Evolutionary conservation across 1,139 yeast genomes (phyloP).

Genomic region (Geotrichum fermentans): DNA sequence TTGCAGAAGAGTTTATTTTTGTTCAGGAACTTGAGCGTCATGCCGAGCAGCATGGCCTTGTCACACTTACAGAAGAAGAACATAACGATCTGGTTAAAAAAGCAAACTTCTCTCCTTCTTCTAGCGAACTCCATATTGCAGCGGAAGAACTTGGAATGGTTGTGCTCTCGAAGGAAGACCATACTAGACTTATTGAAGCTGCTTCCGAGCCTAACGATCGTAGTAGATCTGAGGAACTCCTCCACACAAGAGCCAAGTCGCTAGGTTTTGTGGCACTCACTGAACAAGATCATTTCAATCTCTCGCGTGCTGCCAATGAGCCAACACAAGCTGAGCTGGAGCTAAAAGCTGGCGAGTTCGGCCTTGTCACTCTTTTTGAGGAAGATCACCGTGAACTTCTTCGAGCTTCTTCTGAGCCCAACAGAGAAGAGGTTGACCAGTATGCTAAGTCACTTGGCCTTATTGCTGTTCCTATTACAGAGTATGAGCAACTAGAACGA

Average conservation of each 20-base stretch:
- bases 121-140: constrained; percentile 3
- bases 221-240: constrained; percentile 7
- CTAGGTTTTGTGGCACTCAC: constrained; percentile 13
- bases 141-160: constrained; percentile 17
- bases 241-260: constrained; percentile 16
- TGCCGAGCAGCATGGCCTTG: constrained; percentile 48
- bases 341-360: constrained; percentile 24
- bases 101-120: constrained; percentile 3
- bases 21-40: constrained; percentile 44
- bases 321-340: constrained; percentile 23
- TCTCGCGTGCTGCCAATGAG: constrained; percentile 33
- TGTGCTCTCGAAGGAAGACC: constrained; percentile 8
- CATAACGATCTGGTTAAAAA: constrained; percentile 35
- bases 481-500: constrained; percentile 24
- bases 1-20: constrained; percentile 35
- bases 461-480: constrained; percentile 27
- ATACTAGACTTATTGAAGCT: not conserved
- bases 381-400: constrained; percentile 19
- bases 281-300: constrained; percentile 23
- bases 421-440: constrained; percentile 16
- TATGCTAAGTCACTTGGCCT: constrained; percentile 29
- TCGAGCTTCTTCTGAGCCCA: constrained; percentile 19
- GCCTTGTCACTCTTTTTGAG: constrained; percentile 45
- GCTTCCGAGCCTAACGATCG: not conserved
- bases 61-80: constrained; percentile 46